Evolutionary conservation across 106 monocot genomes (phyloP).

Genomic region (Allium fistulosum): DNA sequence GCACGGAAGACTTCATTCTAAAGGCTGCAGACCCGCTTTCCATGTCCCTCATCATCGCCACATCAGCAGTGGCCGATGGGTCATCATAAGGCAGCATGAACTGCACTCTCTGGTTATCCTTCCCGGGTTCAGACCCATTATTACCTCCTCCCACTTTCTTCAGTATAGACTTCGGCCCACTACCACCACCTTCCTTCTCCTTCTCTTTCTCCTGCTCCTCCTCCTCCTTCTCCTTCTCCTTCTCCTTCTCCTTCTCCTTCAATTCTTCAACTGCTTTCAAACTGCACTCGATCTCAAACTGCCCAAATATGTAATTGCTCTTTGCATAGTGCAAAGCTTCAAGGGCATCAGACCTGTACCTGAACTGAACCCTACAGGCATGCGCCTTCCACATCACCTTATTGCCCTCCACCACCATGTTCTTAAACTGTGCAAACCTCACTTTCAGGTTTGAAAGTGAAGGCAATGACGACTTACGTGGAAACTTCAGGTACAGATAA

Average conservation of each 20-base stretch:
- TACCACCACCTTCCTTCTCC: not conserved
- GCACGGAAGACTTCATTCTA: too few relatives aligned
- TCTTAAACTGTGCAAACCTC: constrained; percentile 10
- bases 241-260: not conserved
- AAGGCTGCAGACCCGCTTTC: too few relatives aligned
- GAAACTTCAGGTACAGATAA: constrained; percentile 10
- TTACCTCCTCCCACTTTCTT: constrained; percentile 8
- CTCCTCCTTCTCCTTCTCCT: not conserved
- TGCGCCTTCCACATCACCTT: constrained; percentile 6
- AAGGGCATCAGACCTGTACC: constrained; percentile 8
- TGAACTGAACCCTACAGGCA: constrained; percentile 11
- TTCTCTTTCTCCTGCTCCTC: not conserved
- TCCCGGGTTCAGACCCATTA: not conserved
- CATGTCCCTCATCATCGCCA: too few relatives aligned
- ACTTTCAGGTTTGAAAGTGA: constrained; percentile 9
- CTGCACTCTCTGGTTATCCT: constrained; percentile 8
- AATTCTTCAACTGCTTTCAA: not conserved
- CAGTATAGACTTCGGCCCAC: constrained; percentile 12
- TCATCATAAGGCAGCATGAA: constrained; percentile 5
- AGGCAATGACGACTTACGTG: constrained; percentile 8
- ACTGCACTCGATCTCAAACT: not conserved
- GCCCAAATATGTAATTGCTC: constrained; percentile 10
- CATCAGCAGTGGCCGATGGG: too few relatives aligned
- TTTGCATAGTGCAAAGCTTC: constrained; percentile 5
- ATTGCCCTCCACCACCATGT: not conserved